These are phyloP conservation scores for Stromatinia cepivora DNA, from an alignment of 2,329 filamentous ascomycete species.

Conservation along the genomic window DNA sequence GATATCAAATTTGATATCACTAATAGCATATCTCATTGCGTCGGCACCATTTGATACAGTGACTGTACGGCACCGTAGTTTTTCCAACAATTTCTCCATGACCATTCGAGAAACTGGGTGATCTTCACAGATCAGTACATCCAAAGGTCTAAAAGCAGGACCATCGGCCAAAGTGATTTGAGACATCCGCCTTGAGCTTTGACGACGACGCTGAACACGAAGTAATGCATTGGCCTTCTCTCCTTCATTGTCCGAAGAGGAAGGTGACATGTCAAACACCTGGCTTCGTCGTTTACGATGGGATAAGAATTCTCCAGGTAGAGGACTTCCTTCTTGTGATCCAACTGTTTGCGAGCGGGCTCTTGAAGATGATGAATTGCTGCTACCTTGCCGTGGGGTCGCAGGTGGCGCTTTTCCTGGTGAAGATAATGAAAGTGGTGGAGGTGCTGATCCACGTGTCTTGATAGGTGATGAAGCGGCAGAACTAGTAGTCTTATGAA, in stretches of 20 bases:
- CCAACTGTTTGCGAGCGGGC: conserved; percentile 90
- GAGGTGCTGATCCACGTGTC: conserved; percentile 48
- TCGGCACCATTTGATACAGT: conserved; percentile 88
- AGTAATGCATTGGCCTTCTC: conserved; percentile 87
- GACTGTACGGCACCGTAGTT: conserved; percentile 90
- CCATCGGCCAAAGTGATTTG: conserved; percentile 84
- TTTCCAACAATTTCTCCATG: conserved; percentile 98
- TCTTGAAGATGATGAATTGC: conserved; percentile 57
- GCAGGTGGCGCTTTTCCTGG: conserved; percentile 58
- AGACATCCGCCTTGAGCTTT: conserved; percentile 91
- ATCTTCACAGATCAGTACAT: conserved; percentile 95
- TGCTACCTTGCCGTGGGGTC: conserved; percentile 61
- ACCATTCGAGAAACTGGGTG: conserved; percentile 95
- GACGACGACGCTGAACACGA: conserved; percentile 89
- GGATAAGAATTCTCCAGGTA: conserved; percentile 63
- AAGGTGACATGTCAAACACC: conserved; percentile 93
- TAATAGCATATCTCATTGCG: conserved; percentile 89
- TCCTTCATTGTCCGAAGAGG: conserved; percentile 95
- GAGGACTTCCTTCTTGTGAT: conserved; percentile 84
- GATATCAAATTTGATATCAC: conserved; percentile 97
- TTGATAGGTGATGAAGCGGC: conserved; percentile 59
- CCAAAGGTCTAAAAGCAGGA: conserved; percentile 84
- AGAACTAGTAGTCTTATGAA: conserved; percentile 60
- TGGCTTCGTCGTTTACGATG: conserved; percentile 93
- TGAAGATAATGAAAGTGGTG: conserved; percentile 52